A percentile compares a stretch with the other conserved stretches of the same genome.
Conservation (phyloP, 163 green algal genomes). For the Volvox carteri region DNA sequence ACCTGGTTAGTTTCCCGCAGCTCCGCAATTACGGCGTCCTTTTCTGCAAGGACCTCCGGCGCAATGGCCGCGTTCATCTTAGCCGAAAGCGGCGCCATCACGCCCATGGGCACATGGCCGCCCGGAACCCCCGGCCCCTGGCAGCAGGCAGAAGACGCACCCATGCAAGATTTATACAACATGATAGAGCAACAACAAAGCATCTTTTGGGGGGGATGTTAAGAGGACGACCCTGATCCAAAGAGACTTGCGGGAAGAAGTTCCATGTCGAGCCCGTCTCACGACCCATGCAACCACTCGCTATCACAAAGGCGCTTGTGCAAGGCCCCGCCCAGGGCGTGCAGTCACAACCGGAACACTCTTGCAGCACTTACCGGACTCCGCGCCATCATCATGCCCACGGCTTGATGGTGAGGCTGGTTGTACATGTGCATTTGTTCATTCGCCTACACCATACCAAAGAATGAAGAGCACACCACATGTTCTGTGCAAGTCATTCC, state of each 20-base stretch:
- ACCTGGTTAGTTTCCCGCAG: conserved; percentile 87
- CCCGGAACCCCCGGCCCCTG: background rate
- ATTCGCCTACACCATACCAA: background rate
- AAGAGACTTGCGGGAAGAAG: too few species aligned
- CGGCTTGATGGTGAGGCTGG: conserved; percentile 26
- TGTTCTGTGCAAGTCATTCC: background rate
- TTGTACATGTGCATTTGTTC: conserved; percentile 28
- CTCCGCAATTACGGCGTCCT: conserved; percentile 80
- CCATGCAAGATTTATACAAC: too few species aligned
- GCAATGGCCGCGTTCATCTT: conserved; percentile 46
- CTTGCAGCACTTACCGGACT: conserved; percentile 3
- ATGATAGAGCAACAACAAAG: too few species aligned
- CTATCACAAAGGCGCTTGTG: too few species aligned
- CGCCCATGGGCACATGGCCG: conserved; percentile 40
- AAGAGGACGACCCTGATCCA: too few species aligned
- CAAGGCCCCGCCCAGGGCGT: too few species aligned
- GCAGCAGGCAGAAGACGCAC: background rate
- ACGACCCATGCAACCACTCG: too few species aligned
- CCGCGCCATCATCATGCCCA: conserved; percentile 14
- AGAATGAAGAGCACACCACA: background rate
- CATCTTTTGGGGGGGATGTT: too few species aligned
- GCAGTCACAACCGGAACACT: too few species aligned
- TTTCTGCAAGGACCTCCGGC: conserved; percentile 61
- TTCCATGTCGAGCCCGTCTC: too few species aligned
- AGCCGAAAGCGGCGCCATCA: conserved; percentile 33